A percentile compares a stretch with the other conserved stretches of the same genome.
Evolutionary conservation across 23 red algal species (phyloP).

Genomic region (Gracilaria domingensis): DNA sequence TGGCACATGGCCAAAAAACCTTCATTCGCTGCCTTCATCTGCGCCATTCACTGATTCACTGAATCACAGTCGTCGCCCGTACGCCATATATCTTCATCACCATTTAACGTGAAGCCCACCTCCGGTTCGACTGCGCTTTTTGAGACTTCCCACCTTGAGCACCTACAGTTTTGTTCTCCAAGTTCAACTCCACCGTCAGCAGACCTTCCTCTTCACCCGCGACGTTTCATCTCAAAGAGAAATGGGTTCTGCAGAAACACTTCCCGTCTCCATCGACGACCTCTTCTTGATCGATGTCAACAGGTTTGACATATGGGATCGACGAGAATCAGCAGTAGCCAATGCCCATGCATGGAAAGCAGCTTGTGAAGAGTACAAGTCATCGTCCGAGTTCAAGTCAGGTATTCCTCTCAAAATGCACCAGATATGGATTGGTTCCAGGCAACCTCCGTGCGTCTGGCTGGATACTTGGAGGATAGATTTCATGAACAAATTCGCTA

Average conservation of each 20-base stretch:
- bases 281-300: conserved; percentile 42
- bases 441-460: conserved; percentile 81
- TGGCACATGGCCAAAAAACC: not conserved
- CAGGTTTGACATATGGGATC: conserved; percentile 78
- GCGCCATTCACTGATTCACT: too few species aligned
- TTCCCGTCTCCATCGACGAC: conserved; percentile 12
- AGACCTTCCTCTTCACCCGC: not conserved
- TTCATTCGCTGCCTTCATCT: not conserved
- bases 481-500: conserved; percentile 53
- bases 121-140: too few species aligned
- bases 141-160: too few species aligned
- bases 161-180: too few species aligned
- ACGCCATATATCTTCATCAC: too few species aligned
- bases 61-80: too few species aligned
- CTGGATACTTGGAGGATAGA: conserved; percentile 81
- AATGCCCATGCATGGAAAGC: conserved; percentile 57
- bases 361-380: conserved; percentile 26
- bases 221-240: not conserved
- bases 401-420: conserved; percentile 72
- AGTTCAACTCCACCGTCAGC: too few species aligned
- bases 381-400: not conserved
- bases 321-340: conserved; percentile 56
- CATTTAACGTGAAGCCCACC: too few species aligned
- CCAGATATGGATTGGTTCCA: conserved; percentile 83
- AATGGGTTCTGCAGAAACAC: not conserved